Evolutionary conservation across 805 yeast genomes (phyloP).

Genomic region (Ogataea nakhonphanomensis): DNA sequence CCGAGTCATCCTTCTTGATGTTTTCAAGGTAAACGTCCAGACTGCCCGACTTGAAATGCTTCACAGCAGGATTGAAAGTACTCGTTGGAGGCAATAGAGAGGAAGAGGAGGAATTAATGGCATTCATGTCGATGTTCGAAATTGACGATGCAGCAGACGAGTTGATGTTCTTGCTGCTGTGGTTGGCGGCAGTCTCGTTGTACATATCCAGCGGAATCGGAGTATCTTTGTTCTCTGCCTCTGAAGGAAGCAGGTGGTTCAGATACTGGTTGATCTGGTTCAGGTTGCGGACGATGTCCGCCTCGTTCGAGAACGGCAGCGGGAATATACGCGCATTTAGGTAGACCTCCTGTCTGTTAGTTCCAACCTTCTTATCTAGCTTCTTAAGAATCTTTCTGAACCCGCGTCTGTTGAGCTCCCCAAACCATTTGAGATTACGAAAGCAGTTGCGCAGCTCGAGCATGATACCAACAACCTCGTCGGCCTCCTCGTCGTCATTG

Average conservation of each 20-base stretch:
- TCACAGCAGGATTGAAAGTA: conserved; percentile 9
- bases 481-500: conserved; percentile 50
- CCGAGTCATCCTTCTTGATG: conserved; percentile 30
- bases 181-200: conserved; percentile 10
- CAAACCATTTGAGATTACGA: conserved; percentile 88
- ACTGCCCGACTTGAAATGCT: conserved; percentile 13
- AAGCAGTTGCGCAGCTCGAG: conserved; percentile 72
- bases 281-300: conserved; percentile 53
- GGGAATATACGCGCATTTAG: conserved; percentile 67
- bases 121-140: conserved; percentile 22
- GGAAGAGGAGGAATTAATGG: conserved; percentile 15
- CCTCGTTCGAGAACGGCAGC: conserved; percentile 72
- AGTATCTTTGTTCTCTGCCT: conserved; percentile 10
- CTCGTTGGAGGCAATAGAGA: conserved; percentile 27
- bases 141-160: conserved; percentile 24
- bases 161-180: conserved; percentile 5
- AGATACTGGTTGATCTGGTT: conserved; percentile 49
- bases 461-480: conserved; percentile 62
- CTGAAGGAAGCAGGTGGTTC: conserved; percentile 48
- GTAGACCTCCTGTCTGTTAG: conserved; percentile 52
- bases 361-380: conserved; percentile 78
- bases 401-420: conserved; percentile 88
- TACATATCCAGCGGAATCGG: conserved; percentile 19
- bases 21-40: conserved; percentile 24
- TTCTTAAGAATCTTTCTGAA: conserved; percentile 86